Evolutionary conservation across 2,329 filamentous ascomycete species (phyloP).

Genomic region (Proliferodiscus dingleyae): DNA sequence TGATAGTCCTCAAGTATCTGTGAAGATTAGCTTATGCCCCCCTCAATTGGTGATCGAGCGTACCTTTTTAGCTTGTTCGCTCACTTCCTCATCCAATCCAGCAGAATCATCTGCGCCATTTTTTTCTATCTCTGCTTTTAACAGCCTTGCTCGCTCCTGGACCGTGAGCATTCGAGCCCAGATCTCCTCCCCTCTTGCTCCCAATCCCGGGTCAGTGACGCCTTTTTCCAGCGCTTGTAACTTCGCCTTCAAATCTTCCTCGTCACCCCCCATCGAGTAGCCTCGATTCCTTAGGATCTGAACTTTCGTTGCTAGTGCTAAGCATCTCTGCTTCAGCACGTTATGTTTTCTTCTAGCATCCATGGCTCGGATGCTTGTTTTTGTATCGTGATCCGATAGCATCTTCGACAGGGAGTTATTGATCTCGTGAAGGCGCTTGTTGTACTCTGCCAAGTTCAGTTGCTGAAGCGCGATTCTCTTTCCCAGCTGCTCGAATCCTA

Average conservation of each 20-base stretch:
- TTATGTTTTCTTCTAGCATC: conserved; percentile 70
- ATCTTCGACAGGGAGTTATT: conserved; percentile 69
- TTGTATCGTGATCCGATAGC: conserved; percentile 70
- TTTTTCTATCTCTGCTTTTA: conserved; percentile 71
- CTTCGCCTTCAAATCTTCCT: conserved; percentile 72
- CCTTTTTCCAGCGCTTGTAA: conserved; percentile 63
- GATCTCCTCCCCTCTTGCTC: conserved; percentile 74
- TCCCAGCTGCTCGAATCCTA: conserved; percentile 67
- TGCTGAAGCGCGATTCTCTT: conserved; percentile 70
- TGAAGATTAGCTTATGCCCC: conserved; percentile 18
- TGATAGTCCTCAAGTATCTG: conserved; percentile 79
- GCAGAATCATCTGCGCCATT: conserved; percentile 52
- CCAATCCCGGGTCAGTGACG: conserved; percentile 69
- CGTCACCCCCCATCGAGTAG: conserved; percentile 72
- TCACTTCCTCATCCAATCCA: conserved; percentile 63
- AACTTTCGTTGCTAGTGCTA: conserved; percentile 72
- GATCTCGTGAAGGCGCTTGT: conserved; percentile 71
- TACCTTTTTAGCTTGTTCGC: conserved; percentile 71
- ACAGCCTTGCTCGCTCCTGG: conserved; percentile 64
- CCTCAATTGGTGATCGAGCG: conserved; percentile 23
- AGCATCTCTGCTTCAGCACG: conserved; percentile 65
- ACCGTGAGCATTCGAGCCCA: conserved; percentile 78
- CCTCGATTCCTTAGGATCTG: conserved; percentile 77
- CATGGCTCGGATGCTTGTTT: conserved; percentile 67
- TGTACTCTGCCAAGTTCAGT: conserved; percentile 63